Percentiles rank a stretch among this genome's conserved stretches.
Conservation (phyloP, 352 stramenopile genomes). For the Phytophthora pini region DNA sequence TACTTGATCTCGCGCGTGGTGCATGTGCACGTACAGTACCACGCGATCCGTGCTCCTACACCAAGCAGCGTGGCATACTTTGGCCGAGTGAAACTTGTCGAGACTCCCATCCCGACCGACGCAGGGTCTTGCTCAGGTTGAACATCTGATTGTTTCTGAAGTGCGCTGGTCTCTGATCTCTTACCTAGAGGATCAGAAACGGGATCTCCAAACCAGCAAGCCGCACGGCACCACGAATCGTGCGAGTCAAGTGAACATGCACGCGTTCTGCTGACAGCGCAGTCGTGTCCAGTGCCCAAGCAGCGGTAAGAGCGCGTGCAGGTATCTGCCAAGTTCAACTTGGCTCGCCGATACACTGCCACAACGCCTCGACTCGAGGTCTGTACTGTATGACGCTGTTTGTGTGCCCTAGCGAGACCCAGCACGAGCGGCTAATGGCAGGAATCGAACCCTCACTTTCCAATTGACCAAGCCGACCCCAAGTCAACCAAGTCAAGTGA, state of each 20-base stretch:
- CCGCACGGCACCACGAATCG: not conserved
- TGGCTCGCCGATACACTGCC: constrained; percentile 17
- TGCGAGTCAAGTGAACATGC: not conserved
- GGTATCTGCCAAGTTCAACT: constrained; percentile 24
- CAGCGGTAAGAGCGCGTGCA: constrained; percentile 12
- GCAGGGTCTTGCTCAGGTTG: not conserved
- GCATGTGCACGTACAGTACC: constrained; percentile 1
- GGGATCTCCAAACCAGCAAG: constrained; percentile 3
- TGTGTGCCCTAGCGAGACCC: not conserved
- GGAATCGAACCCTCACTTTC: no score
- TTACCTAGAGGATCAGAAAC: constrained; percentile 12
- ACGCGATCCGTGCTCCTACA: constrained; percentile 1
- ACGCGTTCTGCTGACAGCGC: not conserved
- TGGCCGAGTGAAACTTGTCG: constrained; percentile 6
- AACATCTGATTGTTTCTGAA: constrained; percentile 28
- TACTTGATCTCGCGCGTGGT: constrained; percentile 26
- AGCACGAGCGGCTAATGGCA: no score
- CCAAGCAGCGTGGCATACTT: constrained; percentile 18
- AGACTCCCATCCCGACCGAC: constrained; percentile 10
- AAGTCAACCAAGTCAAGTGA: no score
- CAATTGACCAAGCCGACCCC: no score
- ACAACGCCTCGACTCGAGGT: constrained; percentile 13
- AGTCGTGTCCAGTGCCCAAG: constrained; percentile 5
- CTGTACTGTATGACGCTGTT: constrained; percentile 1
- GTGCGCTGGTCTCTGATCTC: constrained; percentile 8